Evolutionary conservation across 2,329 filamentous ascomycete genomes (phyloP).

Genomic region (Curvularia sp.): DNA sequence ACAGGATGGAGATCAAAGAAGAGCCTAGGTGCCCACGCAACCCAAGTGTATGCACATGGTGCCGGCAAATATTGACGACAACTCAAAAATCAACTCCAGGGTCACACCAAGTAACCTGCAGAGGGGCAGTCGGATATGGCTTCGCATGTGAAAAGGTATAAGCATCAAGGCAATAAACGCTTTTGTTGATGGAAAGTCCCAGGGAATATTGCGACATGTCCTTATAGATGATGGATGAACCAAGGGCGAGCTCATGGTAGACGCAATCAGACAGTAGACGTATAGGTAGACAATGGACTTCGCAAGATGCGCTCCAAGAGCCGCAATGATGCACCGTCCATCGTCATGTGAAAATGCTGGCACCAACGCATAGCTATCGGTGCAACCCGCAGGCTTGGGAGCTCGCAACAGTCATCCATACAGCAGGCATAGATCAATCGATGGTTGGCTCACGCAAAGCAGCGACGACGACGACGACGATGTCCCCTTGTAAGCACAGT

Average conservation of each 20-base stretch:
- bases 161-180: conserved; percentile 17
- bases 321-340: conserved; percentile 3
- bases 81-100: conserved; percentile 5
- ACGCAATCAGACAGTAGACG: conserved; percentile 7
- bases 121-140: not conserved
- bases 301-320: conserved; percentile 1
- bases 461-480: conserved; percentile 12
- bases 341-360: conserved; percentile 5
- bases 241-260: conserved; percentile 4
- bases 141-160: conserved; percentile 8
- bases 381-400: conserved; percentile 3
- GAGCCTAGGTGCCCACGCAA: not conserved
- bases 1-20: conserved; percentile 10
- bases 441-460: conserved; percentile 26
- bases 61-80: not conserved
- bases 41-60: not conserved
- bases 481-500: conserved; percentile 6
- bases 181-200: conserved; percentile 13
- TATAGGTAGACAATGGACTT: not conserved
- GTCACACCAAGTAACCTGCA: conserved; percentile 2
- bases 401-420: conserved; percentile 19
- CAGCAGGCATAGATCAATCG: conserved; percentile 20
- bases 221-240: conserved; percentile 5
- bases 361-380: conserved; percentile 4
- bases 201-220: not conserved